phyloP scores from a whole-genome alignment of 2,329 filamentous ascomycete species.

The Golovinomyces cichoracearum region DNA sequence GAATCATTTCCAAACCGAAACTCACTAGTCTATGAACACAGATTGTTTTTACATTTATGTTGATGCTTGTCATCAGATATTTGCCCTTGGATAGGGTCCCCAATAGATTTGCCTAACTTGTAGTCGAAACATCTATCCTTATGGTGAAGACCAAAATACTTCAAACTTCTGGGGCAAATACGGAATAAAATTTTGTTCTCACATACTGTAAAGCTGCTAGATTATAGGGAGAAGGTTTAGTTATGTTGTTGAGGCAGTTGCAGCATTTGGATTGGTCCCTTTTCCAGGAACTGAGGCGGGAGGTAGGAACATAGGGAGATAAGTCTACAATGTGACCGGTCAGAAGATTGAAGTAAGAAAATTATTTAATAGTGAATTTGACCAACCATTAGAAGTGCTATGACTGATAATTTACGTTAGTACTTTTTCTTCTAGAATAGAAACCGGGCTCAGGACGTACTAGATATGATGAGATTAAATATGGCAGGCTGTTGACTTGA shows the following conservation, averaged over 20 bases:
- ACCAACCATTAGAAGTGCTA: slow-evolving; percentile 19
- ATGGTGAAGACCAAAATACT: too few species aligned
- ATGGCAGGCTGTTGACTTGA: slow-evolving; percentile 42
- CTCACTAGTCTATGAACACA: too few species aligned
- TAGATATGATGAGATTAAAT: slow-evolving; percentile 54
- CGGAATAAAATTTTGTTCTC: too few species aligned
- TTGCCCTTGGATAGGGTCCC: not conserved
- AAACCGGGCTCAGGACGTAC: slow-evolving; percentile 27
- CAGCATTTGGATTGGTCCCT: not conserved
- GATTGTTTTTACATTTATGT: too few species aligned
- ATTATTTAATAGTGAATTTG: not conserved
- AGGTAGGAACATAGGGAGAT: slow-evolving; percentile 39
- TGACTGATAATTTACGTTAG: slow-evolving; percentile 10
- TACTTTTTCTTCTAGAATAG: too few species aligned
- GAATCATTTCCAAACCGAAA: too few species aligned
- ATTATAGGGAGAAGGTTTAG: too few species aligned
- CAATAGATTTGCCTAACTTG: too few species aligned
- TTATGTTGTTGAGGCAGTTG: not conserved
- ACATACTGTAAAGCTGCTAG: too few species aligned
- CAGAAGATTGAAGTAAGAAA: not conserved
- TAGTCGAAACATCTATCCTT: too few species aligned
- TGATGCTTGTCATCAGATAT: too few species aligned
- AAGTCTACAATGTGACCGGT: slow-evolving; percentile 19
- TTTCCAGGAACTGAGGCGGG: slow-evolving; percentile 18
- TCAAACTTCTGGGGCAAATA: not conserved